Evolutionary conservation across 352 stramenopile genomes (phyloP).

Genomic region (Aphanomyces cochlioides): DNA sequence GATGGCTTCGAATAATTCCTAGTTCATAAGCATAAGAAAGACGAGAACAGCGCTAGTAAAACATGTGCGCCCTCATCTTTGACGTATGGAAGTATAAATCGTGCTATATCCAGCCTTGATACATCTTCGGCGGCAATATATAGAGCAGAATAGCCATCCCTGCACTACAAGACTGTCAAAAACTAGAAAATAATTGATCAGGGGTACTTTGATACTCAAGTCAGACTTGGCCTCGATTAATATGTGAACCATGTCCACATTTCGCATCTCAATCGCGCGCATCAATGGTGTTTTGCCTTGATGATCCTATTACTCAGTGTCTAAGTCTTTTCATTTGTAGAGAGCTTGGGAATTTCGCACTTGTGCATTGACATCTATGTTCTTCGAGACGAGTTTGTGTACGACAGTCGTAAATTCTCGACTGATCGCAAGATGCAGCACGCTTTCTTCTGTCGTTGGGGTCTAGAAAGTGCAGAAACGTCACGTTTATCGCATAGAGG

Average conservation of each 20-base stretch:
- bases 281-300: conserved; percentile 25
- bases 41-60: background rate
- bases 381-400: conserved; percentile 3
- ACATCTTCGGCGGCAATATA: conserved; percentile 4
- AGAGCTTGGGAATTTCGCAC: conserved; percentile 7
- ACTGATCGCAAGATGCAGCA: conserved; percentile 15
- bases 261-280: conserved; percentile 10
- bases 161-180: background rate
- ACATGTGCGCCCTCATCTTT: conserved; percentile 17
- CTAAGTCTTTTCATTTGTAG: background rate
- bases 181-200: background rate
- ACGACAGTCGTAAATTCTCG: background rate
- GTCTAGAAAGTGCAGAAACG: background rate
- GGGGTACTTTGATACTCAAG: conserved; percentile 3
- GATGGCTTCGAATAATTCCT: conserved; percentile 19
- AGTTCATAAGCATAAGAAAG: background rate
- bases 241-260: conserved; percentile 10
- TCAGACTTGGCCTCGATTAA: conserved; percentile 23
- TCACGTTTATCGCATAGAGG: background rate
- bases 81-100: conserved; percentile 8
- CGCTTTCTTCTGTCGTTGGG: background rate
- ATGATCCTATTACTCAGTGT: background rate
- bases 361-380: conserved; percentile 9
- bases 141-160: conserved; percentile 20
- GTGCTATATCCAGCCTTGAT: background rate